Base-by-base conservation (phyloP, 2,329 filamentous ascomycete species). In the Cylindrodendrum hubeiense region DNA sequence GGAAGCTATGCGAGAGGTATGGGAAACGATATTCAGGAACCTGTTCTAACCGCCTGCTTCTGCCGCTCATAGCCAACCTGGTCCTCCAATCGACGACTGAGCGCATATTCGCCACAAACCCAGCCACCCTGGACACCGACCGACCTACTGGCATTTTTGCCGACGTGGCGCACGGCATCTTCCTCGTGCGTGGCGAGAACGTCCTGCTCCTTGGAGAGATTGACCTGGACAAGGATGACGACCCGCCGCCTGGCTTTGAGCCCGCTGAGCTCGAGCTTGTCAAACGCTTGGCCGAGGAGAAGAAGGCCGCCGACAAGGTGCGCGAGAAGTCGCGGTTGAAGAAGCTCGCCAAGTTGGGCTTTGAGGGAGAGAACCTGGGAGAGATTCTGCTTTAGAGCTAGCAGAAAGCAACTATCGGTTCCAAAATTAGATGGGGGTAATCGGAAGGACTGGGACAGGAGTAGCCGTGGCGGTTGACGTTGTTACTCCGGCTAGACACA, bases 141-240 rank as follows among this genome's bases (percentile, higher is more conserved):
- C 67, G 77, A 52, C 80, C 70, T 60, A 78, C 71, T 66, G 82
- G 72, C 76, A 78, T 97, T 55, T 98, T 94, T 78, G 93, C 94
- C 66, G 96, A 99, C 78, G 88, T 97, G 65, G 86, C 90, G 12
- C 90, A 94, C 63, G 96, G 96, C 53, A 90, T 97, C 68, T 98
- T 96, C 82, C 88, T 98, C 37, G 93, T 99, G 49, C 88, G 96
- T 64, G 96, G 96, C 71, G 96, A 99, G 83, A 99, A 99, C 79
- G 96, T 99, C n/a, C 86, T 97, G 55, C 85, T 99, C 47, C 87
- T 98, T 19, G 96, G 96, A 39, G 97, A 98, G 81, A 97, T 99
- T 74, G 96, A 99, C 79, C 89, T 99, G 24, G 96, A 99, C 83
- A 94, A 92, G 76, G 96, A 99, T 80, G 96, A 99, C 79, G 91